Percentiles rank a stretch among this genome's conserved stretches.
Evolutionary conservation across 139 green algal genomes (phyloP).

Genomic region (Closterium sp.): DNA sequence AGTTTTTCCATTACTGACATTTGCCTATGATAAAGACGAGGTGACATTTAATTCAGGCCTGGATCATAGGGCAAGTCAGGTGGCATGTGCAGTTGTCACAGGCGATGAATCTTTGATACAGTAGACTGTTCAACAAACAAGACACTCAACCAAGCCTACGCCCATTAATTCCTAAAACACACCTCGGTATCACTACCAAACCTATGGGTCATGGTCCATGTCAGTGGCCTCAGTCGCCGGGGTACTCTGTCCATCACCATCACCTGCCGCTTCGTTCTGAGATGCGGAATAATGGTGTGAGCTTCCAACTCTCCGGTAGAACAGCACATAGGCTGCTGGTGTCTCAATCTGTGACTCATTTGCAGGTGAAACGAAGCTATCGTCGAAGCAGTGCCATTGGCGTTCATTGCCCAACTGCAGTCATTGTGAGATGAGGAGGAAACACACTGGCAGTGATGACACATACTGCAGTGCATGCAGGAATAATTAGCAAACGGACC

Average conservation of each 20-base stretch:
- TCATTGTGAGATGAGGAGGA: no score
- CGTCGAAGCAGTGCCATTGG: slow-evolving; percentile 86
- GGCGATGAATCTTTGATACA: no score
- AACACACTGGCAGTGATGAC: neutral
- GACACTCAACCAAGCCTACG: no score
- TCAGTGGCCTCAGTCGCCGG: neutral
- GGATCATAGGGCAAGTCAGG: no score
- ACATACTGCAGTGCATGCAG: neutral
- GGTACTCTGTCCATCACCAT: neutral
- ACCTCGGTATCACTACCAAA: no score
- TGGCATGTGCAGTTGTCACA: no score
- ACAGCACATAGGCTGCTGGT: slow-evolving; percentile 87
- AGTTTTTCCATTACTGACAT: no score
- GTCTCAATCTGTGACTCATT: slow-evolving; percentile 47
- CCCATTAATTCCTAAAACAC: no score
- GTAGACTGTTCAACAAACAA: no score
- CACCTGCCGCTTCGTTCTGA: neutral
- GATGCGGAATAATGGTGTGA: neutral
- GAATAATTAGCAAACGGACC: neutral
- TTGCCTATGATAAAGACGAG: no score
- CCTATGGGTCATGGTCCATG: neutral
- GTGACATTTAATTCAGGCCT: no score
- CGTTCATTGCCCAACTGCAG: slow-evolving; percentile 20
- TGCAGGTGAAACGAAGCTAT: slow-evolving; percentile 60
- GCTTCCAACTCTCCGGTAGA: slow-evolving; percentile 69